Evolutionary conservation across 371 early-diverging fungal species (phyloP).

Genomic region (Dichotomocladium elegans): DNA sequence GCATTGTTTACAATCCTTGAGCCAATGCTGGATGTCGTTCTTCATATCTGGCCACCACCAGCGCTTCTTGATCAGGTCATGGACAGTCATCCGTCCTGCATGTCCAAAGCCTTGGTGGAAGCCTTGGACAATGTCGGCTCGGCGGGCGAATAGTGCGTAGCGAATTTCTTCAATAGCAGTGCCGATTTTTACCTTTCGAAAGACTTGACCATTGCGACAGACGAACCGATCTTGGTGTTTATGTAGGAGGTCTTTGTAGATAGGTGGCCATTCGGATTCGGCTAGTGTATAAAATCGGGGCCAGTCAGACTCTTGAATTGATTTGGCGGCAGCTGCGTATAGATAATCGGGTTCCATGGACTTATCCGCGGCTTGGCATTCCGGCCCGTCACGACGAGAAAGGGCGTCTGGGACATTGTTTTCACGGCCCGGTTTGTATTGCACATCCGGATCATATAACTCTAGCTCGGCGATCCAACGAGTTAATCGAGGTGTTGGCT

Average conservation of each 20-base stretch:
- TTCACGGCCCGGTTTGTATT: slow-evolving; percentile 19
- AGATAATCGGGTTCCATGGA: slow-evolving; percentile 3
- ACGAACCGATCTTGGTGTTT: neutral
- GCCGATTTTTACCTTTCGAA: neutral
- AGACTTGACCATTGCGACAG: neutral
- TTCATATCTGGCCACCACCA: slow-evolving; percentile 32
- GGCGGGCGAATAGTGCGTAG: neutral
- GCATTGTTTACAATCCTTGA: slow-evolving; percentile 15
- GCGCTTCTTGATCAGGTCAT: slow-evolving; percentile 10
- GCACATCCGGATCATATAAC: slow-evolving; percentile 13
- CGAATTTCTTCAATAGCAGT: neutral
- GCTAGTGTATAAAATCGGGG: neutral
- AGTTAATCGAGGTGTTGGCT: neutral
- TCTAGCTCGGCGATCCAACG: slow-evolving; percentile 18
- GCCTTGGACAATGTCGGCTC: slow-evolving; percentile 10
- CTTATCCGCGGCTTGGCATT: neutral
- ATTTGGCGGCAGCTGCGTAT: neutral
- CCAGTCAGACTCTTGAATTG: neutral
- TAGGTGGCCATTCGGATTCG: neutral
- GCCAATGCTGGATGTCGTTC: slow-evolving; percentile 1
- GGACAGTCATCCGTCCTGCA: slow-evolving; percentile 10
- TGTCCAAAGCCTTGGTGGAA: slow-evolving; percentile 16
- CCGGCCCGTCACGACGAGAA: slow-evolving; percentile 5
- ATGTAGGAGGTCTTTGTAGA: neutral
- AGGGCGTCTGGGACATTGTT: slow-evolving; percentile 22